Evolutionary conservation across 2,329 filamentous ascomycete species (phyloP).

Genomic region (Aureobasidium sp.): DNA sequence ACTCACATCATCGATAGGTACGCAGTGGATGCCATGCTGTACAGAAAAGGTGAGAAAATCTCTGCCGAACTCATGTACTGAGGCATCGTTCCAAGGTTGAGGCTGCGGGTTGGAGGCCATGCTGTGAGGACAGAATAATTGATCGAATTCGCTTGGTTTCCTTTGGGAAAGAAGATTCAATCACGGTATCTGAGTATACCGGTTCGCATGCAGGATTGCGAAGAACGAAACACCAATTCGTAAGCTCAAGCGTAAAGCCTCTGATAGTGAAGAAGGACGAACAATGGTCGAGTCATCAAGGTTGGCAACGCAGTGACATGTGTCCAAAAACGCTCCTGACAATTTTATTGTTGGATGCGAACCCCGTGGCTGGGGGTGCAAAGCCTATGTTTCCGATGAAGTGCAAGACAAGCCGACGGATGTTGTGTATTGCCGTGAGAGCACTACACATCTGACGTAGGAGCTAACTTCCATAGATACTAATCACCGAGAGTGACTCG

Average conservation of each 20-base stretch:
- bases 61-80: conserved; percentile 16
- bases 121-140: not conserved
- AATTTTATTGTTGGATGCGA: not conserved
- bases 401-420: not conserved
- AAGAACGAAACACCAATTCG: not conserved
- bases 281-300: not conserved
- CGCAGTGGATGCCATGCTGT: conserved; percentile 20
- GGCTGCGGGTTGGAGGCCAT: conserved; percentile 8
- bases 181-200: not conserved
- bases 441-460: too few relatives aligned
- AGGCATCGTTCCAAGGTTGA: conserved; percentile 20
- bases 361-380: not conserved
- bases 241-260: not conserved
- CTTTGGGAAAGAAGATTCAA: not conserved
- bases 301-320: conserved; percentile 1
- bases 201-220: not conserved
- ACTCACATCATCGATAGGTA: conserved; percentile 27
- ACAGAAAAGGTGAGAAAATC: conserved; percentile 16
- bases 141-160: not conserved
- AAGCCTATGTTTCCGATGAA: not conserved
- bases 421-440: not conserved
- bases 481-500: not conserved
- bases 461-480: too few relatives aligned
- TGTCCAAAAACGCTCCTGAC: not conserved
- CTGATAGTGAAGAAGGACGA: not conserved